A percentile compares a stretch with the other conserved stretches of the same genome.
phyloP scores from a whole-genome alignment of 352 stramenopile species.

The Phytopythium sindhum region DNA sequence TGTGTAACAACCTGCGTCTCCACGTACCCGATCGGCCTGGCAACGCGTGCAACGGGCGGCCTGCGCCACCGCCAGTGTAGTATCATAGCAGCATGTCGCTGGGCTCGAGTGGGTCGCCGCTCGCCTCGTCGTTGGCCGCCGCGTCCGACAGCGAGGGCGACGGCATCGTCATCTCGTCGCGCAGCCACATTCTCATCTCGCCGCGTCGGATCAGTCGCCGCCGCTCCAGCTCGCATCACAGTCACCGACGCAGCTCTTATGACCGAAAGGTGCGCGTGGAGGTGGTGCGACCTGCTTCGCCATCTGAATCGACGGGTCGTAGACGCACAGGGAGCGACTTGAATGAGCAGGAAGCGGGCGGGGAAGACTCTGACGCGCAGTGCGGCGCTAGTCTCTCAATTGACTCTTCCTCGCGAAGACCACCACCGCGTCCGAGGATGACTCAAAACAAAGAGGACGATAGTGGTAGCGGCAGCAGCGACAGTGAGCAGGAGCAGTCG shows the following conservation, averaged over 20 bases:
- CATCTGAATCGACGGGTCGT: neutral
- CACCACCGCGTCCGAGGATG: neutral
- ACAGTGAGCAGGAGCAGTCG: neutral
- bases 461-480: neutral
- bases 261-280: slow-evolving; percentile 2
- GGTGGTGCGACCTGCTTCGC: neutral
- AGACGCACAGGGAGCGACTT: neutral
- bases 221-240: slow-evolving; percentile 13
- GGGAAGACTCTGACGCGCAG: neutral
- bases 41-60: neutral
- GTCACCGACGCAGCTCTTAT: neutral
- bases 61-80: neutral
- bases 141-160: slow-evolving; percentile 32
- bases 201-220: slow-evolving; percentile 21
- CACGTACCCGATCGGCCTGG: neutral
- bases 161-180: slow-evolving; percentile 50
- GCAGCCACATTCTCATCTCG: slow-evolving; percentile 61
- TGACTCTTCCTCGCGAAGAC: neutral
- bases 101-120: neutral
- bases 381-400: too few relatives aligned
- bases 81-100: neutral
- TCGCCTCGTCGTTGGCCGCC: neutral
- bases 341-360: neutral
- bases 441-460: neutral
- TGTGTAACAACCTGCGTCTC: neutral